phyloP scores from a whole-genome alignment of 306 rosid species.

The Prunus persica region Prunus_persica_NCBIv2 NC_034014.1:6844501-6845000 shows the following conservation, averaged over 20 bases:
- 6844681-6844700: not conserved
- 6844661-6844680: not conserved
- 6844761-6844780: constrained; percentile 5
- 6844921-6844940: not conserved
- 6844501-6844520: too few relatives aligned
- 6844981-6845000: too few relatives aligned
- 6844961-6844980: too few relatives aligned
- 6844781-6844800: not conserved
- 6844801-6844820: not conserved
- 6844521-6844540: too few relatives aligned
- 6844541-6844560: too few relatives aligned
- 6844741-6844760: not conserved
- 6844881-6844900: not conserved
- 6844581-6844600: too few relatives aligned
- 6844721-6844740: not conserved
- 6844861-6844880: not conserved
- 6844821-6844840: not conserved
- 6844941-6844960: too few relatives aligned
- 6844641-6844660: not conserved
- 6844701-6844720: not conserved
- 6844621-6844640: too few relatives aligned
- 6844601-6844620: too few relatives aligned
- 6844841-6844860: not conserved
- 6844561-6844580: too few relatives aligned
- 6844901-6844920: not conserved